A percentile compares a stretch with the other conserved stretches of the same genome.
These are phyloP conservation scores for Linnemannia hyalina DNA, from an alignment of 192 early-diverging fungal species.

Conservation along the genomic window DNA sequence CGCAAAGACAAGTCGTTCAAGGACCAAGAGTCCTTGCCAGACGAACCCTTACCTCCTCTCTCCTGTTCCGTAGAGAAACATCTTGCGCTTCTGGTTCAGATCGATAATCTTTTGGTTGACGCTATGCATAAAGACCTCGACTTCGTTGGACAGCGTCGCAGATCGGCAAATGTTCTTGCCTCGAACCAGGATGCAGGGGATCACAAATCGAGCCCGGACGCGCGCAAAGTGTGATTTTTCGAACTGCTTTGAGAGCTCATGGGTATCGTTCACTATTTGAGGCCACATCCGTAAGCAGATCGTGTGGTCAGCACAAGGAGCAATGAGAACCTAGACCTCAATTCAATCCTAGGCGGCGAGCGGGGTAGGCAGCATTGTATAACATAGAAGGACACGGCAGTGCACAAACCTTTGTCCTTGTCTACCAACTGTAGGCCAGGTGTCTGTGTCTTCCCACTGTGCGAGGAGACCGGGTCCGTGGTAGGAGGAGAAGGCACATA, in stretches of 20 bases:
- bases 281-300: conserved; percentile 4
- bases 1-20: neutral
- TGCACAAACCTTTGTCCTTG: conserved; percentile 46
- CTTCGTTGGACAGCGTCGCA: conserved; percentile 54
- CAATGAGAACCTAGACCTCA: neutral
- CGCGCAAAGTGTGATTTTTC: conserved; percentile 58
- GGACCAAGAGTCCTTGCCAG: neutral
- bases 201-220: conserved; percentile 53
- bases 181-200: conserved; percentile 52
- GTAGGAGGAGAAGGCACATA: conserved; percentile 16
- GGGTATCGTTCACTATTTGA: conserved; percentile 45
- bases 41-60: conserved; percentile 31
- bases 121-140: conserved; percentile 53
- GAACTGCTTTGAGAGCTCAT: conserved; percentile 50
- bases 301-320: neutral
- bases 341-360: too few species aligned
- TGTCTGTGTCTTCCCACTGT: conserved; percentile 1
- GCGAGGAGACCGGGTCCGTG: neutral
- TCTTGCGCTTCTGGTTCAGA: conserved; percentile 51
- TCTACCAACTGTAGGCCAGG: conserved; percentile 12
- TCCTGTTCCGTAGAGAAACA: conserved; percentile 52
- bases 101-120: conserved; percentile 54
- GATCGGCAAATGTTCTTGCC: conserved; percentile 56
- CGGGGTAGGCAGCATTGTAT: too few species aligned
- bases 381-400: neutral